Base-by-base conservation (phyloP, 306 rosid species). In the Luffa acutangula region DNA sequence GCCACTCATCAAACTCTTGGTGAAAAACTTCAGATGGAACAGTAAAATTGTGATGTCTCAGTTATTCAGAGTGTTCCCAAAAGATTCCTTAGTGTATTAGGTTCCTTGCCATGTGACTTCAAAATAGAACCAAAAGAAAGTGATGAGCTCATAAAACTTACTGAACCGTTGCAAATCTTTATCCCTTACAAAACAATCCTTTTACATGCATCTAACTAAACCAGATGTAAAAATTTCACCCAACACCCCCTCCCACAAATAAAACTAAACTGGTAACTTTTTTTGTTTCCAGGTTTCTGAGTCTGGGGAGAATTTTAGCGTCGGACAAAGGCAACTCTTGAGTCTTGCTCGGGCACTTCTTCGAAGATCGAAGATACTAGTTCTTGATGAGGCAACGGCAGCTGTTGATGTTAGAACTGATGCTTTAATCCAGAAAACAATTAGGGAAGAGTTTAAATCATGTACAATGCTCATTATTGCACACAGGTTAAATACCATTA, bases 371-470 rank as follows among this genome's bases (percentile, higher is more conserved):
- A 94, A 90, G 88, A 90, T 94, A 81, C 90, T 94, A 11, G 97
- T 94, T 48, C 89, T 94, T 31, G 98, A 94, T 52, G 98, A 94
- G 85, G 98, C 98, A 43, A 94, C 98, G 41, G 98, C 97, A 52
- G 92, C 98, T 51, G 97, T 94, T 33, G 98, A 94, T 85, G 98
- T 94, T 76, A 82, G 98, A 88, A 94, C 98, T 36, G 98, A 94
- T 80, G 91, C 97, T 56, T 91, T 92, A 59, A 90, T 94, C 52
- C 98, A 94, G 86, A 91, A 92, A 88, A 92, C 98, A n/a, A 94
- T 94, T 73, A 84, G 98, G 46, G 93, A 90, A 80, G 97, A 92
- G 84, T 94, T 94, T 59, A 89, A 88, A 66, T 89, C 91, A 6
- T 90, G 97, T 81, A 92, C 98, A 10, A 92, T 94, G 98, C 93